phyloP scores from a whole-genome alignment of 1,284 basidiomycete species.

The Malassezia yamatoensis region DNA sequence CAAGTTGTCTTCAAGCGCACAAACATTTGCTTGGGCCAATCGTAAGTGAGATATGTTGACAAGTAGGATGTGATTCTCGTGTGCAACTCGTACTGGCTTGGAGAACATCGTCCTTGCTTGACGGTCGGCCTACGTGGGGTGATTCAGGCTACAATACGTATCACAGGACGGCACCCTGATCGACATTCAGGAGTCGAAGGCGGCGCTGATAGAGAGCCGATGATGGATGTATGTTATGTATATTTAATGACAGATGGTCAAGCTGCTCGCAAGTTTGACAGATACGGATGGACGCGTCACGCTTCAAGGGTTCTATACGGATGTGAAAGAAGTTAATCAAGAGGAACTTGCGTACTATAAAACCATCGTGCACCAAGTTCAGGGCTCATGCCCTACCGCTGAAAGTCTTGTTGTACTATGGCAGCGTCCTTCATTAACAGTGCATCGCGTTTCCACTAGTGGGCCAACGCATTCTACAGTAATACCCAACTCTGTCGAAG shows the following conservation, averaged over 20 bases:
- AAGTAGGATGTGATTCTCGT: conserved; percentile 28
- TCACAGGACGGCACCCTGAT: conserved; percentile 57
- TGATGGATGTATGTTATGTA: conserved; percentile 68
- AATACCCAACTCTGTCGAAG: conserved; percentile 32
- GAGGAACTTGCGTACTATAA: conserved; percentile 46
- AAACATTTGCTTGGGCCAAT: conserved; percentile 51
- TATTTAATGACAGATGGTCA: conserved; percentile 55
- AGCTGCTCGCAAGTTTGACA: conserved; percentile 64
- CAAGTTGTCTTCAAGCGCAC: conserved; percentile 61
- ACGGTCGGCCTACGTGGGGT: conserved; percentile 92
- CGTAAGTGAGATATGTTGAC: background rate
- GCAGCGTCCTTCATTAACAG: conserved; percentile 33
- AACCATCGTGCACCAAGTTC: conserved; percentile 20
- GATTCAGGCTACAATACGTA: conserved; percentile 67
- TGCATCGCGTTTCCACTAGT: conserved; percentile 31
- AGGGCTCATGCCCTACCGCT: conserved; percentile 9
- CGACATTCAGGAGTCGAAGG: conserved; percentile 87
- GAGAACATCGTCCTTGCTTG: conserved; percentile 83
- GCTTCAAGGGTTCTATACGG: conserved; percentile 72
- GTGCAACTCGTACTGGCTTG: conserved; percentile 89
- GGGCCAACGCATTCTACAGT: conserved; percentile 35
- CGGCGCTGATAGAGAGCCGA: conserved; percentile 73
- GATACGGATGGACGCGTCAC: conserved; percentile 55
- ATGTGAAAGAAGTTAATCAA: conserved; percentile 34
- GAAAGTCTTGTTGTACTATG: conserved; percentile 34